Evolutionary conservation across 2,329 filamentous ascomycete species (phyloP), one percentile per base, ranked within the genome.

Genomic region (Hypocrella siamensis): DNA sequence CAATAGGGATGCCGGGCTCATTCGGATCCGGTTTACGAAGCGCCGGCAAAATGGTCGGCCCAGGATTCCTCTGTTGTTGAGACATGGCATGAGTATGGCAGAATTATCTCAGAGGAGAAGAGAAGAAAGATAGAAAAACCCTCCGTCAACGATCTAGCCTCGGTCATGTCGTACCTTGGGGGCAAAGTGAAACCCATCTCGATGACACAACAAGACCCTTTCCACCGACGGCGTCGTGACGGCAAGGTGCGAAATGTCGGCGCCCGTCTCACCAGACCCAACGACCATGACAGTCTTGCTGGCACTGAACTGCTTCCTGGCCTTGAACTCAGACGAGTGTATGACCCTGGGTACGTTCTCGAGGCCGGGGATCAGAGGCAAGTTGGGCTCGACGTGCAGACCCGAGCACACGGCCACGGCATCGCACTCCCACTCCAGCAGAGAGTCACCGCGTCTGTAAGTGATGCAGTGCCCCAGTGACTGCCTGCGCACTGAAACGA

Each of bases 271-370:
- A 6, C 60, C 58, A 10, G 45, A 51, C 4, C 60, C 60, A 2
- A 63, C 37, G 26, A 63, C 43, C 37, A 63, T 41, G 10, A 63
- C 53, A 5, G 54, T 54, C 22, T 49, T 57, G n/a, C 44, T 46
- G 4, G 39, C 22, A 8, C 51, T 52, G 32, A 63, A 57, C 35
- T 63, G 54, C 17, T 44, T 39, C 10, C 52, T 46, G 3, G 30
- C 37, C 41, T 63, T 62, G 42, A 64, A 48, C 17, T 53, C 32
- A 1, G 57, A 60, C 9, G 60, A 63, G 37, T 64, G 61, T n/a
- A 61, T 41, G 2, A 57, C 52, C 3, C 36, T 18, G 0, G 50
- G 47, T 0, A 59, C 46, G 12, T 45, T 43, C 4, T 55, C 45
- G 17, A 58, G 38, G 5, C 59, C 58, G 18, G 44, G 25, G 30